Conservation (phyloP, 306 rosid species). For the Pyrus betulifolia region DNA sequence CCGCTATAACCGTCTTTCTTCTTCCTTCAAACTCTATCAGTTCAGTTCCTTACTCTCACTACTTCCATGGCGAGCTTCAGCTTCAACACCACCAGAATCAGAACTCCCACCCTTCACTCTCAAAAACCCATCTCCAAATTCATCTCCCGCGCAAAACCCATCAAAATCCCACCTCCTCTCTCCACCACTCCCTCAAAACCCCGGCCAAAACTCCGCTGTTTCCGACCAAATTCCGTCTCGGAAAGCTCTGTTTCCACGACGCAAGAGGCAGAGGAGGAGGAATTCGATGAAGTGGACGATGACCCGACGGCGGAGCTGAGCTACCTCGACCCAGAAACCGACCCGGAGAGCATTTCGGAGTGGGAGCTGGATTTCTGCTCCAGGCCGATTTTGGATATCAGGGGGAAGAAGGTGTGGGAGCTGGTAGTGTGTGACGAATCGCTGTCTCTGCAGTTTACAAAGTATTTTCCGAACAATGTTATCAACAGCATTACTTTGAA, state of each 20-base stretch:
- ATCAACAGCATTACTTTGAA: slow-evolving; percentile 84
- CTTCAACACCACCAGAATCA: slow-evolving; percentile 61
- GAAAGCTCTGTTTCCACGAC: slow-evolving; percentile 55
- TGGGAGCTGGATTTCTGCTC: slow-evolving; percentile 98
- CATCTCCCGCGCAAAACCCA: slow-evolving; percentile 19
- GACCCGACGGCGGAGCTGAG: slow-evolving; percentile 74
- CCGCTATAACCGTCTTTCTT: neutral
- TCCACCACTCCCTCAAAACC: slow-evolving; percentile 1
- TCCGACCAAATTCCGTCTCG: slow-evolving; percentile 39
- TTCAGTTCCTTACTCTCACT: neutral
- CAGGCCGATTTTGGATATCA: slow-evolving; percentile 72
- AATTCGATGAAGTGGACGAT: slow-evolving; percentile 22
- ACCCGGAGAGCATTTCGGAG: slow-evolving; percentile 48
- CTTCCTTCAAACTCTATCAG: neutral
- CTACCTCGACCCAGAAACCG: slow-evolving; percentile 65
- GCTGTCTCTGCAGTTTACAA: slow-evolving; percentile 71
- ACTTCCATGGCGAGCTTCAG: slow-evolving; percentile 73
- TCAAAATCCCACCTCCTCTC: slow-evolving; percentile 24
- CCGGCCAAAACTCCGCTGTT: slow-evolving; percentile 18
- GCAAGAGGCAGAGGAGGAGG: slow-evolving; percentile 30
- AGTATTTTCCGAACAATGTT: slow-evolving; percentile 87
- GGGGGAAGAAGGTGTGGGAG: slow-evolving; percentile 98
- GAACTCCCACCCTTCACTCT: slow-evolving; percentile 35
- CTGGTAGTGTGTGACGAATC: slow-evolving; percentile 79
- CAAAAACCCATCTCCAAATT: slow-evolving; percentile 25